Conservation (phyloP, 2,329 filamentous ascomycete genomes). For the Trichoderma oligosporum region DNA sequence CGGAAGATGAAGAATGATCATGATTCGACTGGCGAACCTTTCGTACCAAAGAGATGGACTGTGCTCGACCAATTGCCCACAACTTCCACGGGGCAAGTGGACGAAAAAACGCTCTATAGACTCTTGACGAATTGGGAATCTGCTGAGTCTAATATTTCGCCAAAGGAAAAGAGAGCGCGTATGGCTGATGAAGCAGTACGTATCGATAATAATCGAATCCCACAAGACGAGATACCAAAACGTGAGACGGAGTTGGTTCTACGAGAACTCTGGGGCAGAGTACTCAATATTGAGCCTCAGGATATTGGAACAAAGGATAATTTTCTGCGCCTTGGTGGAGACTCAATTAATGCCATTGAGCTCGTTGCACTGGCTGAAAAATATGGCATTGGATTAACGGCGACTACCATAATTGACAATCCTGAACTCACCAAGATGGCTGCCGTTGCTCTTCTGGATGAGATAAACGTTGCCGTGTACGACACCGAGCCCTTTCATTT, state of each 20-base stretch:
- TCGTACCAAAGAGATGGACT: neutral
- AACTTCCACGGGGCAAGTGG: neutral
- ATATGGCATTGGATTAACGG: neutral
- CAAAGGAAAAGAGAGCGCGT: neutral
- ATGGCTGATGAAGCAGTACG: neutral
- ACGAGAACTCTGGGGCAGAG: constrained; percentile 1
- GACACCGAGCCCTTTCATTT: neutral
- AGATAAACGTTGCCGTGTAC: neutral
- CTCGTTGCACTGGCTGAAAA: constrained; percentile 14
- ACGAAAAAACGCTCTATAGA: neutral
- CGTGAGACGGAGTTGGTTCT: constrained; percentile 4
- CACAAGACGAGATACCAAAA: neutral
- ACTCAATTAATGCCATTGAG: constrained; percentile 26
- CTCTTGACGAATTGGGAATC: neutral
- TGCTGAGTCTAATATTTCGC: neutral
- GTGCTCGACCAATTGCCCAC: neutral
- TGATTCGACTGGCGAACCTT: neutral
- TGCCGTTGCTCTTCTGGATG: neutral
- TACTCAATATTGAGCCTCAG: neutral
- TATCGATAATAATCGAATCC: neutral
- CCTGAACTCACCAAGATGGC: constrained; percentile 7
- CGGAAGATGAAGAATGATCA: neutral
- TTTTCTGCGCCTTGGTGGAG: constrained; percentile 25
- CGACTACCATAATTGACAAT: neutral
- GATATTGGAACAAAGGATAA: constrained; percentile 11